Conservation (phyloP, 305 asterid species). For the Withania somnifera region DNA sequence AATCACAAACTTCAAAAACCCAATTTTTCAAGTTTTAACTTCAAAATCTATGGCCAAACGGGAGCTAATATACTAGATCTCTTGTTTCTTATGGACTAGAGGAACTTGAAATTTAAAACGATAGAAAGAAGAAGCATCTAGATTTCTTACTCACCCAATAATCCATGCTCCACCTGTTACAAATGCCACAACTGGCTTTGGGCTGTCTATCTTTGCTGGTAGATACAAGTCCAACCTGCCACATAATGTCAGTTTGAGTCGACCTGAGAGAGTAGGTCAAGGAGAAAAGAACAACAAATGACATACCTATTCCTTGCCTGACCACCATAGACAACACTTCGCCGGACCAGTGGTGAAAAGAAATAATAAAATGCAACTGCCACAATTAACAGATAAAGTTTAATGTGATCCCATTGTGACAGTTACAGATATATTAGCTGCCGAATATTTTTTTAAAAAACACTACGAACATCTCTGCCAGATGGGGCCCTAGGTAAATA, state of each 20-base stretch:
- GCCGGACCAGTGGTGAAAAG: conserved; percentile 70
- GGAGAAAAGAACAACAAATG: background rate
- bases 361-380: conserved; percentile 80
- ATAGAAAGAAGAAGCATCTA: background rate
- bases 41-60: no score
- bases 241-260: background rate
- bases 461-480: background rate
- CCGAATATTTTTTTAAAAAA: background rate
- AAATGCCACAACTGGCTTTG: conserved; percentile 82
- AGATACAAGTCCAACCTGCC: conserved; percentile 89
- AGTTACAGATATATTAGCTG: background rate
- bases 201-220: conserved; percentile 41
- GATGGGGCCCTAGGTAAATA: background rate
- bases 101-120: background rate
- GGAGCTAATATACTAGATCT: background rate
- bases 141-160: conserved; percentile 58
- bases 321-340: conserved; percentile 80
- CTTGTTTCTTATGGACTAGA: background rate
- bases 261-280: conserved; percentile 6
- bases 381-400: conserved; percentile 10
- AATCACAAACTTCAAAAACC: no score
- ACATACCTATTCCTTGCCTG: conserved; percentile 86
- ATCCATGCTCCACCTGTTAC: conserved; percentile 99
- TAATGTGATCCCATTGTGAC: background rate
- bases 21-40: no score